Evolutionary conservation across 306 rosid species (phyloP), one percentile per base, ranked within the genome.

Genomic region (Pyrus pyrifolia): DNA sequence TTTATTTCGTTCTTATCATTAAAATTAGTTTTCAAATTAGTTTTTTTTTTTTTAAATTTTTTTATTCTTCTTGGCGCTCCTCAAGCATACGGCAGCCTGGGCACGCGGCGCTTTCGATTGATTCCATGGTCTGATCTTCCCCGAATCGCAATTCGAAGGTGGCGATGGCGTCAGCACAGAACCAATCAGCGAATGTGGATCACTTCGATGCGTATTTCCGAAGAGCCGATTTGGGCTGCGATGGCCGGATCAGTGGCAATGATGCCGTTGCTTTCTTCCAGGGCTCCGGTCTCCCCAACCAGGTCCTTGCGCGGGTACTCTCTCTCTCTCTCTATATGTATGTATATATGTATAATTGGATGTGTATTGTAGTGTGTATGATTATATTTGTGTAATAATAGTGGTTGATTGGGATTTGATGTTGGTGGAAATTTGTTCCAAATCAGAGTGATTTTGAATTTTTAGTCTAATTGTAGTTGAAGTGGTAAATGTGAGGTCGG

Each of bases 241-340:
- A 35, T 35, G 38, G 38, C 38, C 8, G 8, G 38, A 35, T 35
- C 6, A 35, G 38, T 35, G 8, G 97, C 49, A 80, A 76, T n/a
- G 99, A 96, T 81, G 98, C 99, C 30, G 99, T 96, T 30, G 73
- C 91, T 53, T 96, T 96, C 89, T 91, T 96, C 90, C 93, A 91
- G 76, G 99, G 93, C 87, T 88, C 98, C 17, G 97, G 97, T 72
- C 89, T 93, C 77, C 78, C 35, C 35, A 31, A 4, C 4, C 35
- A 31, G 35, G 35, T 31, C 35, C 35, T 31, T 31, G 35, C 35
- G 5, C 35, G 0, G 35, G 35, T 31, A 31, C 5, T 31, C 33
- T 31, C 35, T 31, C 6, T 31, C 35, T 4, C 4, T 31, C 4
- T 31, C 4, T 30, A 30, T 30, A 30, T 30, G 33, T 30, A 1